Base-by-base conservation (phyloP, 2,329 filamentous ascomycete species). In the Trichoderma cornu-damae region DNA sequence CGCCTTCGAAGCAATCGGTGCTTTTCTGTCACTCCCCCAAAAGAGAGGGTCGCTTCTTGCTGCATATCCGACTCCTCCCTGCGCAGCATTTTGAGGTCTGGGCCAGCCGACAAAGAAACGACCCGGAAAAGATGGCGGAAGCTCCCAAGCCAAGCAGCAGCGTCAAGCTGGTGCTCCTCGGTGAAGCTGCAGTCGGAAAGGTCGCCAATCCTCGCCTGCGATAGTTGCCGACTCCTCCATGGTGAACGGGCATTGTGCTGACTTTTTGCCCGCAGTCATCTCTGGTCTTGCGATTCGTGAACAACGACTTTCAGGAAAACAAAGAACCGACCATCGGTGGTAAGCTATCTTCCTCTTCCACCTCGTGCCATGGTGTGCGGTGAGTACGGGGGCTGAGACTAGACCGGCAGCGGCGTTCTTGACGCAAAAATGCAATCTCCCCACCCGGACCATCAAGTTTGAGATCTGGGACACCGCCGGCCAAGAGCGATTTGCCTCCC, bases 271-370 rank as follows among this genome's bases (percentile, higher is more conserved):
- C 35, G 60, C 68, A 96, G 94, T 97, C 94, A 49, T 99, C 94
- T 44, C 86, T 99, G 59, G 94, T 99, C 62, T 83, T 99, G 71
- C 90, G 94, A 70, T 99, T 99, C 76, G 94, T 99, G 72, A 97
- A 97, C 82, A 94, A 99, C 77, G 93, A 97, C 76, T 99, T 99
- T 70, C 94, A 99, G 79, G 94, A 97, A 77, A 97, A 97, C 77
- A 97, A 97, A 80, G 94, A 99, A 74, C 94, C 94, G 61, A 99
- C 94, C 64, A 99, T 99, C 76, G 94, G 94, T 81, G 91, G 91
- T 95, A 82, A 63, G 81, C 55, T 32, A 40, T 62, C 20, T n/a
- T n/a, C 46, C 47, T 62, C 30, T 44, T 28, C 26, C 12, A 18
- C 50, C 30, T 53, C 56, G 22, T 18, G 22, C 22, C 35, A 34